Conservation (phyloP, 192 early-diverging fungal species). For the Umbelopsis sp. region DNA sequence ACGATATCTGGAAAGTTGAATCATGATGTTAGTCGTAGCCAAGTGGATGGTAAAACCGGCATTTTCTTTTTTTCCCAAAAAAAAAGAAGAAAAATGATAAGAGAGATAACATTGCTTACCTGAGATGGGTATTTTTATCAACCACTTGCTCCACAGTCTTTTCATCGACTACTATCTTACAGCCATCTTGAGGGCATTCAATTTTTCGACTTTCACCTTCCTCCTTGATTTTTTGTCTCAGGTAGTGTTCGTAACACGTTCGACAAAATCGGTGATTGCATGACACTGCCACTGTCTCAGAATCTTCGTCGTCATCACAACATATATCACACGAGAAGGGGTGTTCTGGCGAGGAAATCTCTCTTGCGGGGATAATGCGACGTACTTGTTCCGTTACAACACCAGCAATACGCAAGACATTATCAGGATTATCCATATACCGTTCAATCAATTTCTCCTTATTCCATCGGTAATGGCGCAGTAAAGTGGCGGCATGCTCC, state of each 20-base stretch:
- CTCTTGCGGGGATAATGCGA: slow-evolving; percentile 28
- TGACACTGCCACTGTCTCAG: slow-evolving; percentile 70
- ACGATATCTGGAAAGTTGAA: slow-evolving; percentile 61
- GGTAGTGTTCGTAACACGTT: slow-evolving; percentile 85
- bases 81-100: background rate
- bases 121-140: slow-evolving; percentile 49
- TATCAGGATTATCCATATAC: slow-evolving; percentile 71
- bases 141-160: slow-evolving; percentile 76
- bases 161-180: slow-evolving; percentile 84
- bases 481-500: slow-evolving; percentile 73
- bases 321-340: slow-evolving; percentile 91
- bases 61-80: no score
- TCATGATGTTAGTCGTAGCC: background rate
- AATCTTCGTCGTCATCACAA: slow-evolving; percentile 66
- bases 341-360: slow-evolving; percentile 27
- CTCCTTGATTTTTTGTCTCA: slow-evolving; percentile 81
- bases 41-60: background rate
- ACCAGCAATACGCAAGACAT: slow-evolving; percentile 68
- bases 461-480: slow-evolving; percentile 84
- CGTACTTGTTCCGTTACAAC: slow-evolving; percentile 59
- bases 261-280: slow-evolving; percentile 91
- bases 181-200: slow-evolving; percentile 77
- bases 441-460: slow-evolving; percentile 83
- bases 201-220: slow-evolving; percentile 92
- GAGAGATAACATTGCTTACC: slow-evolving; percentile 47